Conservation (phyloP, 2,329 filamentous ascomycete genomes). For the Phoma sp. region DNA sequence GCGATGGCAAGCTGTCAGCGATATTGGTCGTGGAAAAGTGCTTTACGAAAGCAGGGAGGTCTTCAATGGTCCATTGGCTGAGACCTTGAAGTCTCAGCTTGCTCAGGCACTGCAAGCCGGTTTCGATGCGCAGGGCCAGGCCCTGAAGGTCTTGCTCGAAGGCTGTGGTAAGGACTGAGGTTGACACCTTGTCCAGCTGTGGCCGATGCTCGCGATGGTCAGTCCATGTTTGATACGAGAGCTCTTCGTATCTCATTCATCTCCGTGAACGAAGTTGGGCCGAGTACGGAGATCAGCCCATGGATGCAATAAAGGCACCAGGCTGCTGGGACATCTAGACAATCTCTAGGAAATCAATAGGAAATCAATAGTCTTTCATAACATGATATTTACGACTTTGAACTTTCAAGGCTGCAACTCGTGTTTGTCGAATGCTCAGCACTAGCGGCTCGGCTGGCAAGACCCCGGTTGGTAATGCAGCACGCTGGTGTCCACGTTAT, state of each 20-base stretch:
- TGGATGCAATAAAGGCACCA: neutral
- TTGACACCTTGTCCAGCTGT: neutral
- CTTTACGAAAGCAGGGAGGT: constrained; percentile 45
- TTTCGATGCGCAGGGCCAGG: constrained; percentile 40
- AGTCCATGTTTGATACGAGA: neutral
- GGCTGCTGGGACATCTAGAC: neutral
- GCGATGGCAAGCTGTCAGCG: constrained; percentile 41
- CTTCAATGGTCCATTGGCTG: constrained; percentile 30
- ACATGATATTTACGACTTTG: neutral
- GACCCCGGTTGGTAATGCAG: constrained; percentile 6
- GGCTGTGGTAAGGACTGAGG: neutral
- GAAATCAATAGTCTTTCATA: neutral
- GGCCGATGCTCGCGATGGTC: neutral
- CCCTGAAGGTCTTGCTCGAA: constrained; percentile 35
- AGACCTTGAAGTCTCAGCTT: constrained; percentile 18
- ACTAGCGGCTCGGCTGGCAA: constrained; percentile 7
- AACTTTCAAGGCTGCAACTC: neutral
- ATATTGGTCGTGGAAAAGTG: constrained; percentile 30
- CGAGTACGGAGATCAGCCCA: neutral
- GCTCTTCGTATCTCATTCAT: neutral
- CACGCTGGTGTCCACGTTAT: constrained; percentile 5
- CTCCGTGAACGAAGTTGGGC: neutral
- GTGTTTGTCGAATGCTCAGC: neutral
- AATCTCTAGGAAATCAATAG: neutral
- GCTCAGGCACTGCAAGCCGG: constrained; percentile 30